A percentile compares a stretch with the other conserved stretches of the same genome.
These are phyloP conservation scores for Aspergillus viridinutans DNA, from an alignment of 2,329 filamentous ascomycete species.

Conservation along the genomic window DNA sequence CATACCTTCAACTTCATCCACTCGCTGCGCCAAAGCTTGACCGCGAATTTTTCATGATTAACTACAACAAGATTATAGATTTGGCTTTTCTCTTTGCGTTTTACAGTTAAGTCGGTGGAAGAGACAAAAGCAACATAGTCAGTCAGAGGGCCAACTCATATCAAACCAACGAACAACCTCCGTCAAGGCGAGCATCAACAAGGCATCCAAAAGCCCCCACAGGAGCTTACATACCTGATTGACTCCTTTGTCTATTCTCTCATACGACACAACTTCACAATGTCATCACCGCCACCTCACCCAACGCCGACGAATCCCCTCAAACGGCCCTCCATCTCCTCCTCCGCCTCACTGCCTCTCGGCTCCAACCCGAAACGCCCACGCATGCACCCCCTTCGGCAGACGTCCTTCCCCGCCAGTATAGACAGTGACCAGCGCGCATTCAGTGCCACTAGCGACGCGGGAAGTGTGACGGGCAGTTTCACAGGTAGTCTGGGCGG, in stretches of 20 bases:
- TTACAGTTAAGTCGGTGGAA: not conserved
- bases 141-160: not conserved
- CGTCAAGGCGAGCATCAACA: not conserved
- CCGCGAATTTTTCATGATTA: not conserved
- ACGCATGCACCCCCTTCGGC: slow-evolving; percentile 45
- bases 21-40: not conserved
- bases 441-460: slow-evolving; percentile 34
- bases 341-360: slow-evolving; percentile 29
- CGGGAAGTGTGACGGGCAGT: slow-evolving; percentile 40
- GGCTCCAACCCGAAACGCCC: slow-evolving; percentile 27
- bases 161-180: not conserved
- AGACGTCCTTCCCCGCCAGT: slow-evolving; percentile 42
- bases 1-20: not conserved
- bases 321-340: slow-evolving; percentile 41
- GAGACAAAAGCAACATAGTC: not conserved
- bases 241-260: slow-evolving; percentile 1
- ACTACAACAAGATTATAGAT: not conserved
- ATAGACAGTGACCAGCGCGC: slow-evolving; percentile 28
- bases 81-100: not conserved
- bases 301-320: slow-evolving; percentile 29
- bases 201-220: not conserved
- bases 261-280: slow-evolving; percentile 17
- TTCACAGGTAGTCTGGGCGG: slow-evolving; percentile 41
- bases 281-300: slow-evolving; percentile 37
- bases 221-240: not conserved